phyloP scores from a whole-genome alignment of 352 stramenopile species.

The Phytopythium boreale region DNA sequence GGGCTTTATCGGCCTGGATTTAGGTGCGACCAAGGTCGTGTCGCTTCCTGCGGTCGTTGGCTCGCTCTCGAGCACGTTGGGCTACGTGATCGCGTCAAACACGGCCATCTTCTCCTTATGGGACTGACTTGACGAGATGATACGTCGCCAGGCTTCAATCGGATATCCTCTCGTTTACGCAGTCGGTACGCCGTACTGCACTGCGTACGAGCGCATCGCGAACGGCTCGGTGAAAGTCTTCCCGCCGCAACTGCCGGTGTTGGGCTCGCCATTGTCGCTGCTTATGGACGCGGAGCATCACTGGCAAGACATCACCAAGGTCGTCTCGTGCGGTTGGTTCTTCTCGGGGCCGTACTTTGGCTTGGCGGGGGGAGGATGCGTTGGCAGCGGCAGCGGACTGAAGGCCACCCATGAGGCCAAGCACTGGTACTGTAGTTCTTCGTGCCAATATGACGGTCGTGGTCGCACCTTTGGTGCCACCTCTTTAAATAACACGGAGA shows the following conservation, averaged over 20 bases:
- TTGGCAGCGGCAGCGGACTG: not conserved
- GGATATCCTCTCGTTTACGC: not conserved
- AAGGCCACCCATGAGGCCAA: no score
- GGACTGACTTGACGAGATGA: constrained; percentile 22
- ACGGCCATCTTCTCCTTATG: constrained; percentile 20
- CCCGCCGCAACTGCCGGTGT: not conserved
- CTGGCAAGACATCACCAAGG: not conserved
- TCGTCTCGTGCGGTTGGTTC: not conserved
- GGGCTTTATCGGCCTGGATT: constrained; percentile 11
- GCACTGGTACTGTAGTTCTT: no score
- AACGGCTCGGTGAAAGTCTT: not conserved
- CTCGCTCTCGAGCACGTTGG: constrained; percentile 9
- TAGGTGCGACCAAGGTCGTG: constrained; percentile 13
- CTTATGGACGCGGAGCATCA: constrained; percentile 3
- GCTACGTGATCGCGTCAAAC: constrained; percentile 15
- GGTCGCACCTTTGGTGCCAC: no score
- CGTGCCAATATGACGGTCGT: no score
- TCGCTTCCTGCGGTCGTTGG: constrained; percentile 17
- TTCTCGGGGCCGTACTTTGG: not conserved
- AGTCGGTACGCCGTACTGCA: constrained; percentile 4
- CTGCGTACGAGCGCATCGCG: not conserved
- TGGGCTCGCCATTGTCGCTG: not conserved
- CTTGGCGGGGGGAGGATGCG: not conserved
- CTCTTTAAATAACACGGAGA: not conserved
- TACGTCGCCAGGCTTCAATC: not conserved